Base-by-base conservation (phyloP, 306 rosid genomes). In the Trifolium pratense region DNA sequence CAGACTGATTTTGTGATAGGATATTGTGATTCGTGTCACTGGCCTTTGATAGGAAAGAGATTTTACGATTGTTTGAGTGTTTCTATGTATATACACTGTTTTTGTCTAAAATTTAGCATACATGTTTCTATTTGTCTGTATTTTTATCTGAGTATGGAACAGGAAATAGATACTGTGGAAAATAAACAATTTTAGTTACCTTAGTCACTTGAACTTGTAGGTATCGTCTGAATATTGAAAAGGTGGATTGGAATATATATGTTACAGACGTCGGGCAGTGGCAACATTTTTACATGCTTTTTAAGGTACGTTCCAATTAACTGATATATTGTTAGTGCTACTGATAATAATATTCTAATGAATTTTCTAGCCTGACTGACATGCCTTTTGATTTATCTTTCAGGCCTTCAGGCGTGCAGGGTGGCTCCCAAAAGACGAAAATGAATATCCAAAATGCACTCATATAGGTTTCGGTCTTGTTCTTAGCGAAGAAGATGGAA, bases 381-480 rank as follows among this genome's bases (percentile, higher is more conserved):
- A 18, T 74, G 13, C 61, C 39, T 65, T 68, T 23, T 15, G 20
- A 12, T 20, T 66, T 42, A 23, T 43, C 55, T 66, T 7, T 32
- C 87, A 93, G 98, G 96, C 98, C 18, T 87, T 73, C 11, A 87
- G 86, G 82, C 90, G 88, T 70, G 94, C 96, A 7, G 96, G 89
- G 55, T 93, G 98, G 98, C 85, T 93, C 5, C 97, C 94, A 71
- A 78, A 72, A 62, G 87, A 85, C 61, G 88, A 76, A 58, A 77
- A 63, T 21, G 57, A 31, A 11, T 83, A 66, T 55, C 98, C 98
- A 48, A 91, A 77, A 78, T 78, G 87, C 68, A 86, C 84, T 75
- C 96, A 91, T 82, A 86, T 93, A 32, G 97, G 92, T 64, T 91
- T 91, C 79, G 98, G 98, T 85, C 96, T 93, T 77, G 98, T 91